Base-by-base conservation (phyloP, 129 eudicot genomes). In the Centaurea solstitialis region DNA sequence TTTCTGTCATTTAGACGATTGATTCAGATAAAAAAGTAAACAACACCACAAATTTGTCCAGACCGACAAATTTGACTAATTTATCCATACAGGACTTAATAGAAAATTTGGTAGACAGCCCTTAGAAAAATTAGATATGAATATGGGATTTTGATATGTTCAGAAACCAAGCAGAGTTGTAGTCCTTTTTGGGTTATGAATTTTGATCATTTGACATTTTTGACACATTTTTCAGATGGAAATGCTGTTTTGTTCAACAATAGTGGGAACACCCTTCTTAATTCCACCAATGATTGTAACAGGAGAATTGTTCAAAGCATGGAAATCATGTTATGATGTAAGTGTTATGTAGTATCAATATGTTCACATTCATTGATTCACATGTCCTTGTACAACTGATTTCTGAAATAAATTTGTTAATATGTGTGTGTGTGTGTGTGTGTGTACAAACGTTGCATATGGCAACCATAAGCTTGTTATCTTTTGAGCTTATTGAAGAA, bases 161-260 rank as follows among this genome's bases (percentile, higher is more conserved):
- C 5, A 20, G 68, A 21, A 7, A 57, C 22, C 22, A 57, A n/a
- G 9, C 65, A 62, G 64, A 20, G 68, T 62, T 62, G 28, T 62
- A 57, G 61, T 24, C 21, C 37, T 50, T 61, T 50, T 35, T 6
- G n/a, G 72, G 28, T 39, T 23, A 65, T 75, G 61, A 22, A 74
- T 66, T 26, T 40, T 11, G 15, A 66, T 47, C 70, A 67, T 33
- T 81, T 1, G 23, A 68, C 72, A 68, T 57, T 75, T 50, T 47
- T 23, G 21, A 9, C 41, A 22, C 45, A n/a, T 28, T 37, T 61
- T 64, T 37, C 84, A 95, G 99, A 95, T 79, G 88, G 99, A 95
- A 90, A 95, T 95, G 99, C 83, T 95, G 39, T 95, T 92, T 75
- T 95, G 99, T 89, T 95, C 99, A 33, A 95, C 99, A 0, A 87